Conservation (phyloP, 2,329 filamentous ascomycete genomes). For the Stachybotrys echinatus region DNA sequence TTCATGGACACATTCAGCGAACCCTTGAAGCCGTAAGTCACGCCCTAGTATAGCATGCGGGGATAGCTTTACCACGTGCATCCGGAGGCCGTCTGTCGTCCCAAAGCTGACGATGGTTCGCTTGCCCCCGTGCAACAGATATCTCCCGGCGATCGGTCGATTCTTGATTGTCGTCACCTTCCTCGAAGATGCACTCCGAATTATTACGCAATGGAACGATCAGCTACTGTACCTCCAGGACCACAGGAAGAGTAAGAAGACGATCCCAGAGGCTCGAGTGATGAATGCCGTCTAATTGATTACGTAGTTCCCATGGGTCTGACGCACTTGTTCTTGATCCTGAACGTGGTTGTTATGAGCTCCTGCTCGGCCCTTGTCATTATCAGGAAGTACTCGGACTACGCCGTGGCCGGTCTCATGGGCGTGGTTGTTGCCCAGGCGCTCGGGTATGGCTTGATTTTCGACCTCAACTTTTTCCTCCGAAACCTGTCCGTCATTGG, state of each 20-base stretch:
- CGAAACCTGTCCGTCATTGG: constrained; percentile 97
- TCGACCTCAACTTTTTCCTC: constrained; percentile 99
- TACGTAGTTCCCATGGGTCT: constrained; percentile 74
- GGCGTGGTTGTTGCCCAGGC: constrained; percentile 89
- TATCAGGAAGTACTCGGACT: constrained; percentile 85
- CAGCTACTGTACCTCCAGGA: constrained; percentile 90
- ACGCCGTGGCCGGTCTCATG: constrained; percentile 85
- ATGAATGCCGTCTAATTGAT: constrained; percentile 10
- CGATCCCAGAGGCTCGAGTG: not conserved
- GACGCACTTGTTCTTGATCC: constrained; percentile 86
- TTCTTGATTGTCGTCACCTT: constrained; percentile 99
- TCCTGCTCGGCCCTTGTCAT: constrained; percentile 82
- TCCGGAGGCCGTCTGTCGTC: not conserved
- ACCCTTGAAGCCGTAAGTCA: constrained; percentile 80
- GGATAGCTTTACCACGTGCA: not conserved
- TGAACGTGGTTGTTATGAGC: constrained; percentile 86
- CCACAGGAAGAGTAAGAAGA: constrained; percentile 79
- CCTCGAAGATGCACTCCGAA: constrained; percentile 91
- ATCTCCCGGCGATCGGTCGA: constrained; percentile 89
- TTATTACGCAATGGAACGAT: constrained; percentile 95
- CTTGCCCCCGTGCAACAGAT: constrained; percentile 44
- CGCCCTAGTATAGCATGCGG: not conserved
- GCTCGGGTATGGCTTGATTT: constrained; percentile 94
- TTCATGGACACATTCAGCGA: constrained; percentile 80
- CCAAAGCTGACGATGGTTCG: not conserved